Conservation (phyloP, 2,329 filamentous ascomycete species). For the Lecanosticta acicola region DNA sequence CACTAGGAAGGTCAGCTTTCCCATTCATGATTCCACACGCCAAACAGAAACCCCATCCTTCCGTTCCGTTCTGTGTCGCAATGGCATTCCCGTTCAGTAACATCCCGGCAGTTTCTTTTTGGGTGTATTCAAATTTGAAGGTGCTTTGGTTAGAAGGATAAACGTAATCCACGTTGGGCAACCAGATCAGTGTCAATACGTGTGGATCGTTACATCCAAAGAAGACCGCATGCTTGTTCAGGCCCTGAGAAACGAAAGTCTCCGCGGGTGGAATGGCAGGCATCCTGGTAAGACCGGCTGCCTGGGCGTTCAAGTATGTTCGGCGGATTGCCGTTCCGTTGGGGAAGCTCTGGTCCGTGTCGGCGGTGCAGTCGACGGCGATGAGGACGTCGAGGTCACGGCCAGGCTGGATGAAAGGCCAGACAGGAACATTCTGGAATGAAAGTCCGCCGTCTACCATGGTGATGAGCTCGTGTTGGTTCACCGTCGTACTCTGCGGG, state of each 20-base stretch:
- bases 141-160: constrained; percentile 32
- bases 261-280: constrained; percentile 52
- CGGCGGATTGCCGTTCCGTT: constrained; percentile 55
- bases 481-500: constrained; percentile 37
- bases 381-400: constrained; percentile 58
- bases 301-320: constrained; percentile 51
- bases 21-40: constrained; percentile 40
- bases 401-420: constrained; percentile 46
- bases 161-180: constrained; percentile 42
- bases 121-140: constrained; percentile 34
- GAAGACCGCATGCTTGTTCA: constrained; percentile 57
- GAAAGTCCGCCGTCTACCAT: constrained; percentile 50
- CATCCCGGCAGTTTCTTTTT: constrained; percentile 34
- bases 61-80: constrained; percentile 35
- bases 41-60: constrained; percentile 37
- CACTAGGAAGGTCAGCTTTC: constrained; percentile 30
- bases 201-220: constrained; percentile 52
- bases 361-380: constrained; percentile 59
- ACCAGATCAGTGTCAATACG: constrained; percentile 38
- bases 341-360: constrained; percentile 55
- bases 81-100: constrained; percentile 39
- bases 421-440: constrained; percentile 49
- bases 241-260: constrained; percentile 53
- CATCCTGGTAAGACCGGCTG: constrained; percentile 52
- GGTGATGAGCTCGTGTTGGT: constrained; percentile 36